Evolutionary conservation across 2,329 filamentous ascomycete species (phyloP).

Genomic region (Monilinia laxa): DNA sequence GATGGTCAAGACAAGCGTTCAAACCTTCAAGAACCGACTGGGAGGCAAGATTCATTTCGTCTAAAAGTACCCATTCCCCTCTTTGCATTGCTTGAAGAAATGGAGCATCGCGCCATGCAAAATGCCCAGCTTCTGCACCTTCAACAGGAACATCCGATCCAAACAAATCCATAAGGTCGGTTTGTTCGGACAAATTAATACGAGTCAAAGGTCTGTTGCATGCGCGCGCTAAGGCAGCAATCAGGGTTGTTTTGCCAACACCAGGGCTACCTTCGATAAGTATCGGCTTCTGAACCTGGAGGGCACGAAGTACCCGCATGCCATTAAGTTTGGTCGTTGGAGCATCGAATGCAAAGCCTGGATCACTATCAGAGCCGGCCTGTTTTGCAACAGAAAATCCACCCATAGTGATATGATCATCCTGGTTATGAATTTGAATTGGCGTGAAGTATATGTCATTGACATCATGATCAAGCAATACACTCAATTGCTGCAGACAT

Average conservation of each 20-base stretch:
- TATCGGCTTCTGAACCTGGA: conserved; percentile 88
- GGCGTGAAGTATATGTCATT: conserved; percentile 62
- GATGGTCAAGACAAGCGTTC: conserved; percentile 94
- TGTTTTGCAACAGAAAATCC: conserved; percentile 66
- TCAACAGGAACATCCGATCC: conserved; percentile 95
- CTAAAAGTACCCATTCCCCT: conserved; percentile 92
- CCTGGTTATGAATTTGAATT: conserved; percentile 57
- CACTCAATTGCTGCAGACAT: conserved; percentile 71
- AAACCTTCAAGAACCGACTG: conserved; percentile 95
- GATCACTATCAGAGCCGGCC: conserved; percentile 50
- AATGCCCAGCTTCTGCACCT: conserved; percentile 85
- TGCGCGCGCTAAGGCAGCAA: conserved; percentile 77
- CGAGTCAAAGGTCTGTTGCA: conserved; percentile 81
- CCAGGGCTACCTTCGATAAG: conserved; percentile 95
- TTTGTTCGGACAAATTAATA: conserved; percentile 97
- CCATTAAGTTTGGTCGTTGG: conserved; percentile 88
- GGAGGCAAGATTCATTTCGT: conserved; percentile 98
- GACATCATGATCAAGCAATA: conserved; percentile 65
- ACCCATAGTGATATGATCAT: conserved; percentile 64
- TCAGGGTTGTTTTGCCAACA: conserved; percentile 93
- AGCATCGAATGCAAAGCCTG: conserved; percentile 77
- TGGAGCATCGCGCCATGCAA: conserved; percentile 92
- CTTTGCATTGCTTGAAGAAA: conserved; percentile 96
- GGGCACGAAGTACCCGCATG: conserved; percentile 84
- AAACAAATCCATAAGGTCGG: conserved; percentile 95